Evolutionary conservation across 768 basidiomycete species (phyloP), one percentile per base, ranked within the genome.

Genomic region (Serendipita sp.): DNA sequence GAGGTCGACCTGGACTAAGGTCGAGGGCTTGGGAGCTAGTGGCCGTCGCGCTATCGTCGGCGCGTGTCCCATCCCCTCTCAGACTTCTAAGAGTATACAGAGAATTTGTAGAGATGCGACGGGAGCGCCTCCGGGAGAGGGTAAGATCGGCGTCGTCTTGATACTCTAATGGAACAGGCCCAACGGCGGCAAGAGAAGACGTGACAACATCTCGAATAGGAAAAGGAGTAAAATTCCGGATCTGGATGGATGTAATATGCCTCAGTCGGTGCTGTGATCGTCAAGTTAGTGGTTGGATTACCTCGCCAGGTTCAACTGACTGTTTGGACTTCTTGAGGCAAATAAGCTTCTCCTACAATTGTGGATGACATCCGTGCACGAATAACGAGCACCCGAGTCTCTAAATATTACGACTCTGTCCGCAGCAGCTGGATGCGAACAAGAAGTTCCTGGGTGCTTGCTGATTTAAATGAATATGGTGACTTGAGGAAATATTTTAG

Each of bases 211-310:
- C 89, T 41, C 89, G 83, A 63, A 82, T 82, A 38, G 89, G 89
- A 72, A 89, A 91, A 1, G 87, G 88, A n/a, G 89, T 87, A 44
- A 91, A 76, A 71, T 91, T 91, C 67, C 84, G 82, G 68, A 91
- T 78, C 75, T 89, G 86, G 58, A 91, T 76, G 47, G 82, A 78
- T 65, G 81, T 78, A 65, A 91, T 79, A 75, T 91, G 87, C 68
- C 88, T 82, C 67, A 89, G 77, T 47, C 86, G 85, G 51, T 58
- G 52, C 56, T 60, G n/a, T 16, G 32, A 35, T 16, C 7, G 18
- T 32, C 16, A 32, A 7, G 48, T 51, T 8, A 8, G 48, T 18
- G 48, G n/a, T 32, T 51, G n/a, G 48, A n/a, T 32, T 7, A 7
- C 18, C 23, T 23, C 30, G 30, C 30, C n/a, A 2, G 8, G 16